Evolutionary conservation across 176 grass and related monocot species (phyloP).

Genomic region (Tillandsia leiboldiana): DNA sequence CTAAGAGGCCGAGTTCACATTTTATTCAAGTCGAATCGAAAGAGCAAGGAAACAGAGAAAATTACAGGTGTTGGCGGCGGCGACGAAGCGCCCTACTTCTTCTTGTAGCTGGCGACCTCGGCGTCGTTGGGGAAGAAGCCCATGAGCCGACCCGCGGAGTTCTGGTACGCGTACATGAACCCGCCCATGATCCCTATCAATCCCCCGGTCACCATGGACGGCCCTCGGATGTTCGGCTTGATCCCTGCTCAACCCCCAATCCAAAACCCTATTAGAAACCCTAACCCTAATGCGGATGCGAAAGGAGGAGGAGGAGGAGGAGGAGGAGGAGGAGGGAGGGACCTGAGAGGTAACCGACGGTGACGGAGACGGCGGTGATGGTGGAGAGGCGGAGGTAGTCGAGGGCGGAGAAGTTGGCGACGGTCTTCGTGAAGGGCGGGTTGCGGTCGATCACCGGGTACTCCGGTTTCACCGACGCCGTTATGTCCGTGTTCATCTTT

Average conservation of each 20-base stretch:
- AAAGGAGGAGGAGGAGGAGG: neutral
- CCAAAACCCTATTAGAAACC: neutral
- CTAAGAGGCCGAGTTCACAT: too few species aligned
- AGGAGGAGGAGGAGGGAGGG: neutral
- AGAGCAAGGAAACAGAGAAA: neutral
- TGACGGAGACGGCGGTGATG: conserved; percentile 85
- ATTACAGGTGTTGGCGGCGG: neutral
- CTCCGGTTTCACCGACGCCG: conserved; percentile 78
- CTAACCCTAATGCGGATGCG: neutral
- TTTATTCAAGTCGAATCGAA: too few species aligned
- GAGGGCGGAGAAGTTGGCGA: conserved; percentile 82
- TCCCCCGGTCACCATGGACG: conserved; percentile 94
- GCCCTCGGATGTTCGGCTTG: conserved; percentile 87
- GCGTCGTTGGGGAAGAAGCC: conserved; percentile 92
- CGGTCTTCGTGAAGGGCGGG: conserved; percentile 82
- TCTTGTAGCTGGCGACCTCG: conserved; percentile 75
- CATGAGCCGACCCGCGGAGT: conserved; percentile 89
- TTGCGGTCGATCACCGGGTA: conserved; percentile 92
- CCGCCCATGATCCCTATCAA: conserved; percentile 82
- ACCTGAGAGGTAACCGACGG: conserved; percentile 94
- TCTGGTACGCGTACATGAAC: conserved; percentile 98
- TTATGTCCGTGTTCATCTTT: conserved; percentile 92
- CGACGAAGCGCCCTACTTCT: neutral
- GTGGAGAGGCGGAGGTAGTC: conserved; percentile 95
- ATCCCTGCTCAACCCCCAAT: conserved; percentile 41